A percentile compares a stretch with the other conserved stretches of the same genome.
Evolutionary conservation across 129 eudicot species (phyloP).

Genomic region (Centella asiatica): DNA sequence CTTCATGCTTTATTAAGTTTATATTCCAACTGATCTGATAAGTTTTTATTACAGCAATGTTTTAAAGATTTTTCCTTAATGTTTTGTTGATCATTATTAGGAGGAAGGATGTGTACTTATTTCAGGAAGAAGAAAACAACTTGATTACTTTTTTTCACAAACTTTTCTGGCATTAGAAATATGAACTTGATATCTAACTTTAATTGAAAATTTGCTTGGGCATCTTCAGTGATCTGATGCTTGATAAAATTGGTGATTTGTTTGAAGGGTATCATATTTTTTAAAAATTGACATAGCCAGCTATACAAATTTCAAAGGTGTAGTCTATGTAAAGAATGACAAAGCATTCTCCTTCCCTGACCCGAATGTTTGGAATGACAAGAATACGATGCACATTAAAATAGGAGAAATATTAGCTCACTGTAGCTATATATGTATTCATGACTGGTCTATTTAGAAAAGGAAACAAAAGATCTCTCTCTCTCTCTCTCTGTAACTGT

Average conservation of each 20-base stretch:
- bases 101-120: not conserved
- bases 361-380: not conserved
- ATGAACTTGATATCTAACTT: not conserved
- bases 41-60: not conserved
- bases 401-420: too few species aligned
- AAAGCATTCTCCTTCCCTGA: not conserved
- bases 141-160: not conserved
- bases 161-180: not conserved
- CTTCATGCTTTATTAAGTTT: not conserved
- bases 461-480: too few species aligned
- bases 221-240: constrained; percentile 1
- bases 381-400: not conserved
- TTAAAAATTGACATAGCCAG: not conserved
- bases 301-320: not conserved
- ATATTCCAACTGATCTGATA: constrained; percentile 2
- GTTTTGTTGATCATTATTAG: not conserved
- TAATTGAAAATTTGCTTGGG: not conserved
- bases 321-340: not conserved
- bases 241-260: not conserved
- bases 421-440: too few species aligned
- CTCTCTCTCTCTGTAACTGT: too few species aligned
- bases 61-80: not conserved
- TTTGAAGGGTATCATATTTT: not conserved
- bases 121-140: not conserved
- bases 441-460: too few species aligned